Percentiles rank a stretch among this genome's conserved stretches.
Evolutionary conservation across 2,329 filamentous ascomycete genomes (phyloP).

Genomic region (Macrophomina phaseolina): DNA sequence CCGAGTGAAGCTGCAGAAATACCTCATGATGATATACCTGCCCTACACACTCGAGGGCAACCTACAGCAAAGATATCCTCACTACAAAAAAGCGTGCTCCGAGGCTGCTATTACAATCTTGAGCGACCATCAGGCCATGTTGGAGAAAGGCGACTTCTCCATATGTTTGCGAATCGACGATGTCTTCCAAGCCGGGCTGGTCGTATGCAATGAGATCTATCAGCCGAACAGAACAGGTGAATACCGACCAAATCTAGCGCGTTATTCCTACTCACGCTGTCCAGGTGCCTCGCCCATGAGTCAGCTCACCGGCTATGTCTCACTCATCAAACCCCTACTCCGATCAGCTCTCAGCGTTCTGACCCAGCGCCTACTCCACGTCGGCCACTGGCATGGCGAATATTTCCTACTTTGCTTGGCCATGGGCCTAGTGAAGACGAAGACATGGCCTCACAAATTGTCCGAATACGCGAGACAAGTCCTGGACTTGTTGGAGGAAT

Average conservation of each 20-base stretch:
- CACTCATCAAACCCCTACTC: slow-evolving; percentile 7
- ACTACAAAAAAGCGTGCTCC: slow-evolving; percentile 15
- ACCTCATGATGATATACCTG: slow-evolving; percentile 15
- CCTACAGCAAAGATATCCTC: background rate
- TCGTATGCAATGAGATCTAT: slow-evolving; percentile 11
- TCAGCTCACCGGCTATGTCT: slow-evolving; percentile 4
- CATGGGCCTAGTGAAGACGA: slow-evolving; percentile 2
- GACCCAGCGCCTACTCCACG: background rate
- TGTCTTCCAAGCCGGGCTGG: slow-evolving; percentile 13
- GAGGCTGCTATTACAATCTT: slow-evolving; percentile 2
- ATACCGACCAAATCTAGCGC: too few relatives aligned
- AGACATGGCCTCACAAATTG: slow-evolving; percentile 6
- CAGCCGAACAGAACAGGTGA: slow-evolving; percentile 2
- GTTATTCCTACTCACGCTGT: background rate
- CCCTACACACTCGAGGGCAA: background rate
- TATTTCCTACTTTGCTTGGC: slow-evolving; percentile 12
- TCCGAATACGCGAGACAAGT: background rate
- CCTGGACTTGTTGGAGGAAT: slow-evolving; percentile 2
- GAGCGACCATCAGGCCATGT: background rate
- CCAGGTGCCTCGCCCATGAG: background rate
- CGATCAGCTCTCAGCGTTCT: slow-evolving; percentile 1
- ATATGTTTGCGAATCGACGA: slow-evolving; percentile 11
- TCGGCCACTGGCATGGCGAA: slow-evolving; percentile 14
- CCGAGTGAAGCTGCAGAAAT: slow-evolving; percentile 3
- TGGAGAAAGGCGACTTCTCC: background rate